A percentile compares a stretch with the other conserved stretches of the same genome.
Evolutionary conservation across 805 yeast species (phyloP).

Genomic region (Saturnispora quitensis): DNA sequence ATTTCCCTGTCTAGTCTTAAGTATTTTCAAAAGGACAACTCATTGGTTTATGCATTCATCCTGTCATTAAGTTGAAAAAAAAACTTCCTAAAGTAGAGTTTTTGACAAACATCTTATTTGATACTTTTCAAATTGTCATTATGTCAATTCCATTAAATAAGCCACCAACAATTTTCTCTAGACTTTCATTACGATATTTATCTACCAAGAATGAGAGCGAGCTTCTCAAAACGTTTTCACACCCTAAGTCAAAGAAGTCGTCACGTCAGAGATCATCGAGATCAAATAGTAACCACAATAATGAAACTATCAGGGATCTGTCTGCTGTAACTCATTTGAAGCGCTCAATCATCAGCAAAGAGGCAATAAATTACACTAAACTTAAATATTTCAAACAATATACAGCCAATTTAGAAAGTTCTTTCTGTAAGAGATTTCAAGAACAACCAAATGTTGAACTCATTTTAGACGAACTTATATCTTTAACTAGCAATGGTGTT

Average conservation of each 20-base stretch:
- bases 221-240: not conserved
- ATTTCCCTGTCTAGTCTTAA: not conserved
- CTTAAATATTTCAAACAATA: not conserved
- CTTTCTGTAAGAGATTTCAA: not conserved
- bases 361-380: not conserved
- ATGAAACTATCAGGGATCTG: not conserved
- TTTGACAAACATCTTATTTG: not conserved
- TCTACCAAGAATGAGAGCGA: not conserved
- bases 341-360: not conserved
- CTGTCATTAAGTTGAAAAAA: no score
- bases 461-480: not conserved
- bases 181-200: not conserved
- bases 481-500: not conserved
- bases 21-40: no score
- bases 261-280: not conserved
- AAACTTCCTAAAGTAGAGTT: no score
- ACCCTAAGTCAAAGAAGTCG: not conserved
- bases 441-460: not conserved
- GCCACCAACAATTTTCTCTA: not conserved
- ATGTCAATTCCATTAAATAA: not conserved
- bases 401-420: not conserved
- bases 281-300: not conserved
- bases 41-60: not conserved
- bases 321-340: not conserved
- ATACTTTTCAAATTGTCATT: not conserved